These are phyloP conservation scores for Xylaria sp. DNA, from an alignment of 2,329 filamentous ascomycete genomes.

Conservation along the genomic window DNA sequence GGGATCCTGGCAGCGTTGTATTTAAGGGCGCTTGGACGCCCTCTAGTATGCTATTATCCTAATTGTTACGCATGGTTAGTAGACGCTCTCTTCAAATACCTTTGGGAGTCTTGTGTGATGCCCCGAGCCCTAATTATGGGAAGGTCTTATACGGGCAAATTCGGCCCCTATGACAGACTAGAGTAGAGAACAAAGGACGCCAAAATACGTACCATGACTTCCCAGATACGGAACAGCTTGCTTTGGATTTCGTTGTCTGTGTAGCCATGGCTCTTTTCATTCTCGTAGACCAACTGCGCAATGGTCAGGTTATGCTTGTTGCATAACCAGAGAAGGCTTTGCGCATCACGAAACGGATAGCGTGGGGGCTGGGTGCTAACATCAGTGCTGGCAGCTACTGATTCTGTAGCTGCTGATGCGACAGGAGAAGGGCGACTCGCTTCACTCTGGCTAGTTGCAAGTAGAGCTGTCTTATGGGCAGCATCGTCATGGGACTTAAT, in stretches of 20 bases:
- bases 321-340: slow-evolving; percentile 49
- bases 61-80: too few relatives aligned
- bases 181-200: too few relatives aligned
- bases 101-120: too few relatives aligned
- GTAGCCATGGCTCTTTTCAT: slow-evolving; percentile 55
- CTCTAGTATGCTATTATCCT: slow-evolving; percentile 53
- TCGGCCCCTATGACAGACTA: too few relatives aligned
- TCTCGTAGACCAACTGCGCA: slow-evolving; percentile 55
- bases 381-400: slow-evolving; percentile 9
- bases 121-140: too few relatives aligned
- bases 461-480: slow-evolving; percentile 21
- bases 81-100: too few relatives aligned
- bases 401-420: slow-evolving; percentile 16
- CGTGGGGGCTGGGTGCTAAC: slow-evolving; percentile 40
- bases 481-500: slow-evolving; percentile 41
- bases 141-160: too few relatives aligned
- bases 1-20: slow-evolving; percentile 47
- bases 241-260: slow-evolving; percentile 51
- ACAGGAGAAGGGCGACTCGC: slow-evolving; percentile 10
- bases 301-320: slow-evolving; percentile 55
- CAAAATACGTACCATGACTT: too few relatives aligned
- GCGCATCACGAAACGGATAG: slow-evolving; percentile 51
- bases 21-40: slow-evolving; percentile 50
- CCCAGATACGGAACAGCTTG: slow-evolving; percentile 53
- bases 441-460: slow-evolving; percentile 1